Evolutionary conservation across 1,139 yeast species (phyloP).

Genomic region (Meyerozyma smithsonii): DNA sequence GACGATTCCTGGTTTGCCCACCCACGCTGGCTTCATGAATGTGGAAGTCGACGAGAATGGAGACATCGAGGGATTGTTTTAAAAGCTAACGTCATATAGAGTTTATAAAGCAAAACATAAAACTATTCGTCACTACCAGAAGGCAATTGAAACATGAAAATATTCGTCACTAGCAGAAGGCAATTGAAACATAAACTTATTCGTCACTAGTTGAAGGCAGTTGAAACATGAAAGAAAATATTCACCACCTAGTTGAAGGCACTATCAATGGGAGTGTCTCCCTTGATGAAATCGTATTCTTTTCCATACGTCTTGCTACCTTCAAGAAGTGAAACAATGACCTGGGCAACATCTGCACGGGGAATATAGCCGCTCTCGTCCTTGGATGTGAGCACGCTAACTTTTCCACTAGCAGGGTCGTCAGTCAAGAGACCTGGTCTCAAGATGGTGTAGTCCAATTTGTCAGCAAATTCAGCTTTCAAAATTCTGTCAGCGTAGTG

Average conservation of each 20-base stretch:
- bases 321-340: conserved; percentile 18
- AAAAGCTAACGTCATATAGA: conserved; percentile 12
- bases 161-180: no score
- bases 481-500: conserved; percentile 52
- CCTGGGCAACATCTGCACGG: conserved; percentile 30
- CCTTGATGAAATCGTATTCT: conserved; percentile 22
- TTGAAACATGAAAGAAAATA: no score
- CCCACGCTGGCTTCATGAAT: conserved; percentile 95
- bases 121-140: neutral
- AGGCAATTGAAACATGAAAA: no score
- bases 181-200: no score
- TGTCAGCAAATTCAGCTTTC: conserved; percentile 23
- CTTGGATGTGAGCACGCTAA: conserved; percentile 14
- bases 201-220: no score
- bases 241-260: neutral
- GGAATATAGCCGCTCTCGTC: conserved; percentile 16
- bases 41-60: conserved; percentile 93
- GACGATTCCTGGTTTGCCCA: conserved; percentile 97
- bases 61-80: conserved; percentile 91
- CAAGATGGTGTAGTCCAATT: conserved; percentile 48
- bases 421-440: conserved; percentile 45
- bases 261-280: conserved; percentile 8
- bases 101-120: neutral
- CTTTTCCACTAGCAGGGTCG: conserved; percentile 34
- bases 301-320: conserved; percentile 22